Conservation (phyloP, 2,329 filamentous ascomycete species). For the Pleomassaria siparia region DNA sequence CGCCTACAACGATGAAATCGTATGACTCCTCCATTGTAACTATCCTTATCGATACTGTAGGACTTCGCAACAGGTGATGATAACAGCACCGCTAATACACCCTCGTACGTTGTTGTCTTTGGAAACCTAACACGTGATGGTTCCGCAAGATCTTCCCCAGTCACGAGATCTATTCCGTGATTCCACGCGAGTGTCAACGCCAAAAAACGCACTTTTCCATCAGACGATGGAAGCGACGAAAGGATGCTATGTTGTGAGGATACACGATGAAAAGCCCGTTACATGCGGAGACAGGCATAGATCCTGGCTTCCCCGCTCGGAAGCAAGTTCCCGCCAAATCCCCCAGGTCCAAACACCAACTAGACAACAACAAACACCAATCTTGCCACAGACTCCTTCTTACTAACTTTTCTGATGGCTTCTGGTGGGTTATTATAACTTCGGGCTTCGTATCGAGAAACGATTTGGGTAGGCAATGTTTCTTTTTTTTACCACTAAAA, state of each 20-base stretch:
- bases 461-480: too few species aligned
- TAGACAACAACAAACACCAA: not conserved
- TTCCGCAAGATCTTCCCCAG: not conserved
- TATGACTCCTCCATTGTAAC: conserved; percentile 7
- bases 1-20: conserved; percentile 39
- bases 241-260: not conserved
- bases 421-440: too few species aligned
- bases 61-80: not conserved
- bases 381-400: not conserved
- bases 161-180: not conserved
- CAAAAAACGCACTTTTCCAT: not conserved
- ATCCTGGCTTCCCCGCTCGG: not conserved
- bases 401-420: too few species aligned
- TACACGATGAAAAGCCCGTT: not conserved
- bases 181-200: not conserved
- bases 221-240: not conserved
- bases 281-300: not conserved
- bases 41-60: not conserved
- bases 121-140: too few species aligned
- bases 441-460: too few species aligned
- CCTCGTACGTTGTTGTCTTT: not conserved
- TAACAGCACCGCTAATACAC: not conserved
- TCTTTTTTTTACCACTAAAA: too few species aligned
- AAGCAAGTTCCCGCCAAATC: not conserved
- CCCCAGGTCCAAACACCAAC: not conserved